Percentiles rank a stretch among this genome's conserved stretches.
phyloP scores from a whole-genome alignment of 257 asterid genomes.

The Lithospermum erythrorhizon region DNA sequence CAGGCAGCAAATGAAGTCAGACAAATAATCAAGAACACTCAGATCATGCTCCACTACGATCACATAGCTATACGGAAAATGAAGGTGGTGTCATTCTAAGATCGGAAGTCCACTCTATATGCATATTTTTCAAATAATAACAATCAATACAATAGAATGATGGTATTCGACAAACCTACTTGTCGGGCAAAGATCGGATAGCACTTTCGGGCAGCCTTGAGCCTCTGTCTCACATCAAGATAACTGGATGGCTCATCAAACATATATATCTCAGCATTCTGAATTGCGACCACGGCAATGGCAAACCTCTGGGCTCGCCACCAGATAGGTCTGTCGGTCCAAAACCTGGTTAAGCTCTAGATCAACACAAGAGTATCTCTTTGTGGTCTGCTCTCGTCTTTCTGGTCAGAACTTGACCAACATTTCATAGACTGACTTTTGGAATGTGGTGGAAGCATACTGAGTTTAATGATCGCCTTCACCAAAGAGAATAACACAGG shows the following conservation, averaged over 20 bases:
- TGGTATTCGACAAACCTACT: slow-evolving; percentile 36
- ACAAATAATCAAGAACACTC: slow-evolving; percentile 86
- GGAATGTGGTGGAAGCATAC: slow-evolving; percentile 97
- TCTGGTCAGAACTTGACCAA: slow-evolving; percentile 92
- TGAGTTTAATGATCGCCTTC: slow-evolving; percentile 95
- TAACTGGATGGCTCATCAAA: slow-evolving; percentile 99
- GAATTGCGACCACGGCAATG: slow-evolving; percentile 86
- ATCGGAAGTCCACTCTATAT: not conserved
- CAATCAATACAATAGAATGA: slow-evolving; percentile 4
- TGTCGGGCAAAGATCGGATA: slow-evolving; percentile 84
- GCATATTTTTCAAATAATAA: not conserved
- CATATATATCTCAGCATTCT: slow-evolving; percentile 96
- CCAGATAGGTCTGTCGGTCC: slow-evolving; percentile 99
- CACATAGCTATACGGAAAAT: slow-evolving; percentile 51
- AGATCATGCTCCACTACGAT: slow-evolving; percentile 96
- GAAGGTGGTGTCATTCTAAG: not conserved
- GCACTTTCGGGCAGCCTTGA: slow-evolving; percentile 97
- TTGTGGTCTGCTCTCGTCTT: slow-evolving; percentile 87
- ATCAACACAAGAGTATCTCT: slow-evolving; percentile 55
- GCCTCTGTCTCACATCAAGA: slow-evolving; percentile 98
- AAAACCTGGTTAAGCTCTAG: slow-evolving; percentile 87
- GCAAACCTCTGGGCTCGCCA: slow-evolving; percentile 99
- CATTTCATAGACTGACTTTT: slow-evolving; percentile 95
- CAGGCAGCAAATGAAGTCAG: slow-evolving; percentile 96
- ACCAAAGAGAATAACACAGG: not conserved